Evolutionary conservation across 2,329 filamentous ascomycete genomes (phyloP).

Genomic region (Pseudogymnoascus sp.): DNA sequence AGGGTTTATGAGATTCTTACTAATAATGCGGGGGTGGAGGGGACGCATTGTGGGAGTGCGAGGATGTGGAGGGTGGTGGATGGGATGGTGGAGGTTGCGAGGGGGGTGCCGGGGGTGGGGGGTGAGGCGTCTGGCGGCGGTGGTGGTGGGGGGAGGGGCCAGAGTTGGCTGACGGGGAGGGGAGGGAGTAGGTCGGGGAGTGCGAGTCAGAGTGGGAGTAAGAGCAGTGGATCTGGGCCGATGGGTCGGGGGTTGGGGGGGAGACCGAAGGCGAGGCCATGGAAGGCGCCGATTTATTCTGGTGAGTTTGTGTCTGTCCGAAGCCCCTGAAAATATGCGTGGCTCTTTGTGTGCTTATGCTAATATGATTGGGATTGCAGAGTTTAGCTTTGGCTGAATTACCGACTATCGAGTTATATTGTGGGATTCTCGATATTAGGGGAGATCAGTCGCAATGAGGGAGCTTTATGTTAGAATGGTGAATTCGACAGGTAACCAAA

Average conservation of each 20-base stretch:
- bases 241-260: constrained; percentile 17
- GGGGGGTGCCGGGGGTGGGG: neutral
- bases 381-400: neutral
- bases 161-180: neutral
- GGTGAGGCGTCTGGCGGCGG: neutral
- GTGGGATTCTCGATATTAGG: neutral
- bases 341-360: neutral
- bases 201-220: constrained; percentile 22
- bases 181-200: constrained; percentile 22
- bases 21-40: constrained; percentile 38
- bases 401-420: neutral
- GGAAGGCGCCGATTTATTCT: constrained; percentile 35
- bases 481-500: neutral
- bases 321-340: neutral
- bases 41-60: constrained; percentile 44
- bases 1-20: constrained; percentile 45
- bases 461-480: neutral
- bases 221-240: constrained; percentile 12
- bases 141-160: neutral
- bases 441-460: neutral
- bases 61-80: constrained; percentile 34
- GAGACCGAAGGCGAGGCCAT: constrained; percentile 32
- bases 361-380: neutral
- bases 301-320: constrained; percentile 19
- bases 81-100: constrained; percentile 16